Conservation (phyloP, 306 rosid species). For the Senna siamea region DNA sequence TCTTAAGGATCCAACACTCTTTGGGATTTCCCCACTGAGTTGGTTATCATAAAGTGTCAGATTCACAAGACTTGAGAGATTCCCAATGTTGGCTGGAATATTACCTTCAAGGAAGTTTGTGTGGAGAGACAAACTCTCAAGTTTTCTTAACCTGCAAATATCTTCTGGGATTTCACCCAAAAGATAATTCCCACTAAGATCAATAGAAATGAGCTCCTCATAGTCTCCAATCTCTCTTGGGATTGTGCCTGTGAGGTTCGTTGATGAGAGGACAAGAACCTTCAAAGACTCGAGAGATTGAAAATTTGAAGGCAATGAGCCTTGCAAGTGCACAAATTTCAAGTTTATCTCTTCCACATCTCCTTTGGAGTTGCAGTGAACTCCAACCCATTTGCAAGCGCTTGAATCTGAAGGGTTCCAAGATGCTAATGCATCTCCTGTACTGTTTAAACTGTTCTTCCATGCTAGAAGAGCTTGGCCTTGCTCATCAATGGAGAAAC, state of each 20-base stretch:
- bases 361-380: slow-evolving; percentile 68
- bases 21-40: slow-evolving; percentile 76
- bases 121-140: slow-evolving; percentile 56
- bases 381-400: slow-evolving; percentile 88
- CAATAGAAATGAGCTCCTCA: slow-evolving; percentile 59
- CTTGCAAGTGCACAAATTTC: slow-evolving; percentile 65
- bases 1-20: slow-evolving; percentile 65
- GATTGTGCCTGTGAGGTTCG: slow-evolving; percentile 69
- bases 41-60: slow-evolving; percentile 75
- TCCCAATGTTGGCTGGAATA: slow-evolving; percentile 72
- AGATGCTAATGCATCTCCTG: slow-evolving; percentile 57
- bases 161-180: slow-evolving; percentile 77
- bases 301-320: slow-evolving; percentile 81
- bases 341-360: slow-evolving; percentile 63
- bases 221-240: slow-evolving; percentile 76
- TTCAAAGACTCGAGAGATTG: slow-evolving; percentile 65
- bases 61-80: slow-evolving; percentile 64
- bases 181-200: slow-evolving; percentile 70
- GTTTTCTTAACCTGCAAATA: slow-evolving; percentile 67
- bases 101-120: slow-evolving; percentile 73
- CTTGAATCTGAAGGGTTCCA: slow-evolving; percentile 61
- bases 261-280: slow-evolving; percentile 58
- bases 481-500: slow-evolving; percentile 78
- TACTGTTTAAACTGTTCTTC: slow-evolving; percentile 71
- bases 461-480: slow-evolving; percentile 82